Conservation (phyloP, 169 alveolate genomes). For the Perkinsus chesapeaki region DNA sequence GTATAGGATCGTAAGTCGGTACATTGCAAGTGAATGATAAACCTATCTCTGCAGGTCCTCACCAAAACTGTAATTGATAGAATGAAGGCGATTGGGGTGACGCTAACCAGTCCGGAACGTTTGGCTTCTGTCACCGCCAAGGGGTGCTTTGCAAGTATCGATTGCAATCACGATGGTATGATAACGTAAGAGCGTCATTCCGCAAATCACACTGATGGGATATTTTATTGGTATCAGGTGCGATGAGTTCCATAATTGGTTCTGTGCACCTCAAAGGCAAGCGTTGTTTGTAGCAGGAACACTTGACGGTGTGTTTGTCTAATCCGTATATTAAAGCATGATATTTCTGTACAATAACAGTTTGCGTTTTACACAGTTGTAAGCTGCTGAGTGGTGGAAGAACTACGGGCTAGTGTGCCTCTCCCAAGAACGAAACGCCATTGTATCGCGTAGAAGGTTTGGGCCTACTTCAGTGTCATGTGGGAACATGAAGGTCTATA, state of each 20-base stretch:
- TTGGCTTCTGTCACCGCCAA: conserved; percentile 7
- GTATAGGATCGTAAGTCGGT: background rate
- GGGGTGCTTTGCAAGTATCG: conserved; percentile 4
- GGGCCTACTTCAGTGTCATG: too few relatives aligned
- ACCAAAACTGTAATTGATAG: background rate
- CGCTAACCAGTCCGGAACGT: background rate
- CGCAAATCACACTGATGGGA: background rate
- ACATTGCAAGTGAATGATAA: background rate
- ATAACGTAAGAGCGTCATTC: background rate
- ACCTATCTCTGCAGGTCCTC: background rate
- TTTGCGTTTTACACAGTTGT: too few relatives aligned
- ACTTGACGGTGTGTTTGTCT: background rate
- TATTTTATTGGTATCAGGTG: background rate
- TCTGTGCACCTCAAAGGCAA: background rate
- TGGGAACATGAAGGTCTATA: too few relatives aligned
- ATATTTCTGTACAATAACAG: background rate
- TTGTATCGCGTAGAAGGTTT: too few relatives aligned
- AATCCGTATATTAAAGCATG: background rate
- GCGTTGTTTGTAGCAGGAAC: background rate
- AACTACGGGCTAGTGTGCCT: too few relatives aligned
- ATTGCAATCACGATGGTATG: background rate
- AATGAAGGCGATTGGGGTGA: background rate
- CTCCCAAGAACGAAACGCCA: too few relatives aligned
- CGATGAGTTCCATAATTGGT: background rate
- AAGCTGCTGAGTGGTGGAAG: too few relatives aligned